Conservation (phyloP, 768 basidiomycete genomes). For the Aureoboletus auriporus region DNA sequence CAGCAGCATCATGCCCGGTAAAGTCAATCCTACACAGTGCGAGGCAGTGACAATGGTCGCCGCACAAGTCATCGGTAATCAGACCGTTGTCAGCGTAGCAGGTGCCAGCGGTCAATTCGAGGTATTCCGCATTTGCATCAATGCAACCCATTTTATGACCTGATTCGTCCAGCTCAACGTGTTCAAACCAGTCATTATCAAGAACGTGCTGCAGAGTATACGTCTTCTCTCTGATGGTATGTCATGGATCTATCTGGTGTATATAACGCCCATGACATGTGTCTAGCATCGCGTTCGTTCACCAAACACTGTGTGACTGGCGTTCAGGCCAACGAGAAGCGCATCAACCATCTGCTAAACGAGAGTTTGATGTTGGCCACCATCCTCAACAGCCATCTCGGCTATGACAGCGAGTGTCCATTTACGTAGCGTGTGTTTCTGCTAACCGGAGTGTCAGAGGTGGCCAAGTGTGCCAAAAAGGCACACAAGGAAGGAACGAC, state of each 20-base stretch:
- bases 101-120: conserved; percentile 97
- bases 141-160: conserved; percentile 6
- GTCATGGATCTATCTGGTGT: conserved; percentile 16
- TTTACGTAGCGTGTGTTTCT: conserved; percentile 2
- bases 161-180: conserved; percentile 75
- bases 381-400: conserved; percentile 91
- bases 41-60: conserved; percentile 99
- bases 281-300: conserved; percentile 79
- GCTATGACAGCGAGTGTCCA: conserved; percentile 84
- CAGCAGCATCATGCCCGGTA: conserved; percentile 99
- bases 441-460: conserved; percentile 52
- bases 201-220: conserved; percentile 95
- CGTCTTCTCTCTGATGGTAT: conserved; percentile 87
- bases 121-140: conserved; percentile 41
- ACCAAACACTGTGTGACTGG: conserved; percentile 97
- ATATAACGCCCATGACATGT: conserved; percentile 7
- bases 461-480: conserved; percentile 98
- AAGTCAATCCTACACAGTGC: conserved; percentile 99
- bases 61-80: conserved; percentile 97
- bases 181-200: conserved; percentile 98
- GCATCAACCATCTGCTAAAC: conserved; percentile 83
- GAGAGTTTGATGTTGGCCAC: conserved; percentile 98
- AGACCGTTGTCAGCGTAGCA: conserved; percentile 87
- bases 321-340: conserved; percentile 93
- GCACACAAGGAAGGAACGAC: conserved; percentile 99